Base-by-base conservation (phyloP, 495 filamentous ascomycete genomes). In the Podospora comata region DNA sequence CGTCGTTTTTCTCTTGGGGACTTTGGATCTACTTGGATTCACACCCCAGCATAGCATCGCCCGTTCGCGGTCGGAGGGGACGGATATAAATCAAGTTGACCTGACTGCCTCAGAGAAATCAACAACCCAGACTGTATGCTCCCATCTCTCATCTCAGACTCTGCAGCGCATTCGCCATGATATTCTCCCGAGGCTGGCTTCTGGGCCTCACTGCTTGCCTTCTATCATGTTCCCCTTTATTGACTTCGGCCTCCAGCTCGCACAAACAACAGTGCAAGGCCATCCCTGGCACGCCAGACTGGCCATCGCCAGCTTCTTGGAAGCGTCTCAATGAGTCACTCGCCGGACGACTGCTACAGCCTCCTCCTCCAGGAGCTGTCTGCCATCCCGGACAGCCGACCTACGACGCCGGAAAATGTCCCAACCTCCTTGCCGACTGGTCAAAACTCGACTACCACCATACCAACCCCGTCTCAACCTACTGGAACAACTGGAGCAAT, bases 341-440 rank as follows among this genome's bases (percentile, higher is more conserved):
- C 63, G 73, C 76, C 19, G 87, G 87, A 55, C 78, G 81, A 66
- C 77, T 90, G 44, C 77, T 88, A 66, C 74, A 72, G 20, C 83
- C 83, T 28, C 53, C 77, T 64, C 85, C 88, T 61, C 79, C 85
- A 19, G 88, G 81, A 69, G 80, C 81, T 65, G 75, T 85, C 61
- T 90, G 88, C 73, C 87, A 90, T 73, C 69, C 75, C 53, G 70
- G 63, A 76, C 71, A 78, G 67, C 64, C 75, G 48, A 65, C 74
- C 60, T 77, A 76, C 73, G 69, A 79, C 72, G 61, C 75, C 65
- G 64, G 69, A 59, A 64, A 75, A 32, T 84, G 82, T 67, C 61
- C 74, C 34, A 19, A 48, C 48, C 73, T 82, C 69, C 66, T 68
- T 34, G 48, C 68, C 55, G 73, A 39, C 60, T 82, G 80, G 78